Conservation (phyloP, 306 rosid genomes). For the Arachis hypogaea region DNA sequence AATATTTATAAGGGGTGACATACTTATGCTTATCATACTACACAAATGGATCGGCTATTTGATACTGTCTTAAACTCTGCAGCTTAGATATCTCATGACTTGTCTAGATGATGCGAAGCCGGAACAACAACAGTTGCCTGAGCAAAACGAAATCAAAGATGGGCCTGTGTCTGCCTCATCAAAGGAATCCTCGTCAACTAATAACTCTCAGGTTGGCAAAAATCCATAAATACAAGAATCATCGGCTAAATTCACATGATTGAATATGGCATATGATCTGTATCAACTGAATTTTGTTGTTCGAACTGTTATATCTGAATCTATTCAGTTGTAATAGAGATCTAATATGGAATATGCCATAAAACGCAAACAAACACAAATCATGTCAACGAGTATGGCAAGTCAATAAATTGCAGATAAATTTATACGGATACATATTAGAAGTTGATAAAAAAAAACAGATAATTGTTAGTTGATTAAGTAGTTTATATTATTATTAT, state of each 20-base stretch:
- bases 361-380: neutral
- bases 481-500: no score
- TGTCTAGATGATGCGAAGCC: slow-evolving; percentile 61
- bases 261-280: no score
- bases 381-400: neutral
- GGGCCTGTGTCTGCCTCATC: slow-evolving; percentile 37
- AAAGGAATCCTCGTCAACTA: slow-evolving; percentile 43
- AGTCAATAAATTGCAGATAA: neutral
- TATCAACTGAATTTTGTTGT: no score
- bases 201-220: slow-evolving; percentile 34
- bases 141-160: slow-evolving; percentile 44
- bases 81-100: slow-evolving; percentile 79
- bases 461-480: no score
- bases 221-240: slow-evolving; percentile 25
- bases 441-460: no score
- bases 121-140: slow-evolving; percentile 46
- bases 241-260: no score
- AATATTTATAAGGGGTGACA: no score
- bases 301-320: neutral
- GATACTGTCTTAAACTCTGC: slow-evolving; percentile 37
- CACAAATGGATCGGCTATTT: slow-evolving; percentile 33
- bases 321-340: no score
- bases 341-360: neutral
- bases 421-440: neutral
- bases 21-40: neutral